These are phyloP conservation scores for Entophlyctis luteolus DNA, from an alignment of 192 early-diverging fungal species.

Conservation along the genomic window DNA sequence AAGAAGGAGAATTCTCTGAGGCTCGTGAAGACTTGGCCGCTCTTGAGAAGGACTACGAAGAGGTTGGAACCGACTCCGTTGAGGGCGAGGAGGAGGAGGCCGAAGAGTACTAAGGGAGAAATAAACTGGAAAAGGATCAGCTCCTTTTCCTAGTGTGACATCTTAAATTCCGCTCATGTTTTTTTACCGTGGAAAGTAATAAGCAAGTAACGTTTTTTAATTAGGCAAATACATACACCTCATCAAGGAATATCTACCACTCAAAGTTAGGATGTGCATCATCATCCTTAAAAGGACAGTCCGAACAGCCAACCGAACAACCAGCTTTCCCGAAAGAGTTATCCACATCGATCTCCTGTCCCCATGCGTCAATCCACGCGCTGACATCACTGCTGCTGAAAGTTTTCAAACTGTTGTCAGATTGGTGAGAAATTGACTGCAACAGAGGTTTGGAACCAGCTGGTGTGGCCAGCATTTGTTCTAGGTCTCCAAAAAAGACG, in stretches of 20 bases:
- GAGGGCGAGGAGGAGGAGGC: slow-evolving; percentile 79
- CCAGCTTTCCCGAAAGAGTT: neutral
- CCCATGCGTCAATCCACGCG: neutral
- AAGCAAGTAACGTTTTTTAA: too few relatives aligned
- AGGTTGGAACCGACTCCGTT: slow-evolving; percentile 94
- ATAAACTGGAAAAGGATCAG: too few relatives aligned
- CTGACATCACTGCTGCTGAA: neutral
- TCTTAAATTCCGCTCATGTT: too few relatives aligned
- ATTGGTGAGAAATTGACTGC: neutral
- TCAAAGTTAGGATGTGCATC: too few relatives aligned
- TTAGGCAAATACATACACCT: too few relatives aligned
- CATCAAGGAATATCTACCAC: too few relatives aligned
- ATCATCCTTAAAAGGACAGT: slow-evolving; percentile 1
- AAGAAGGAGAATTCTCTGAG: slow-evolving; percentile 99
- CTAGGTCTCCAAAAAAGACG: neutral
- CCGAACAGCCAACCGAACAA: neutral
- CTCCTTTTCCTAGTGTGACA: too few relatives aligned
- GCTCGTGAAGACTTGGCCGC: slow-evolving; percentile 99
- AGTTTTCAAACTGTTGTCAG: neutral
- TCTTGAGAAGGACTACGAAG: slow-evolving; percentile 99
- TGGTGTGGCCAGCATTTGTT: neutral
- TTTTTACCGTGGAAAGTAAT: too few relatives aligned
- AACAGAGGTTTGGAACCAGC: neutral
- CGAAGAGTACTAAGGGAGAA: slow-evolving; percentile 51
- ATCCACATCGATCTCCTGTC: neutral